Conservation (phyloP, 768 basidiomycete genomes). For the Naganishia randhawae region DNA sequence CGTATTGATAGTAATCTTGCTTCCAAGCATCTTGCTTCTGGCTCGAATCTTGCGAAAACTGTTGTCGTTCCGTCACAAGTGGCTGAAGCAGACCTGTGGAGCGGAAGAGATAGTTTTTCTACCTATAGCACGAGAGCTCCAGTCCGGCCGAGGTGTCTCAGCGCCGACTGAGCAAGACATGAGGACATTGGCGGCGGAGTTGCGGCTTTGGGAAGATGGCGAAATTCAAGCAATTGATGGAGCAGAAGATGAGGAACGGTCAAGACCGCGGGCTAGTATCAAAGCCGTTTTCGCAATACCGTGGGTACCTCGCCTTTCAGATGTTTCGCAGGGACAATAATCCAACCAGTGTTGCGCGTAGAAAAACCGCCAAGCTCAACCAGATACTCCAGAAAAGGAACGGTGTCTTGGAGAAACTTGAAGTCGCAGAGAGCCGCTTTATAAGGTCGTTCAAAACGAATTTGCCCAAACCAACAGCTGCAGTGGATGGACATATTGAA, state of each 20-base stretch:
- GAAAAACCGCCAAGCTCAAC: constrained; percentile 70
- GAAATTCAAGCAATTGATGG: constrained; percentile 50
- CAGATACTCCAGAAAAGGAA: constrained; percentile 71
- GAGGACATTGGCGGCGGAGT: constrained; percentile 65
- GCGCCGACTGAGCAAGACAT: constrained; percentile 69
- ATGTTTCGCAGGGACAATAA: not conserved
- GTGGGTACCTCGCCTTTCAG: constrained; percentile 52
- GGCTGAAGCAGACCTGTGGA: constrained; percentile 64
- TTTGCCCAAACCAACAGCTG: not conserved
- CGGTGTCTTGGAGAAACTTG: constrained; percentile 70
- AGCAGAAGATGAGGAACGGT: constrained; percentile 35
- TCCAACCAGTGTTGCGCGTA: not conserved
- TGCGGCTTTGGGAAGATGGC: constrained; percentile 38
- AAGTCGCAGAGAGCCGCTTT: constrained; percentile 74
- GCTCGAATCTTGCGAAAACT: constrained; percentile 62
- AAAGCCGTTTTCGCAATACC: constrained; percentile 56
- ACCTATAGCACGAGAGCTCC: constrained; percentile 59
- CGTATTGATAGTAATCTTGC: constrained; percentile 60
- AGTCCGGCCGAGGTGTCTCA: constrained; percentile 59
- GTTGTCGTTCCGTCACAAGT: constrained; percentile 59
- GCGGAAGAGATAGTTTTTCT: constrained; percentile 70
- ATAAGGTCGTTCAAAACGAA: constrained; percentile 64
- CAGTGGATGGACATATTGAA: not conserved
- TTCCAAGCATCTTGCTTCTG: constrained; percentile 66
- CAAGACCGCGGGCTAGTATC: not conserved